Conservation (phyloP, 2,329 filamentous ascomycete species). For the Ceratocystis destructans region DNA sequence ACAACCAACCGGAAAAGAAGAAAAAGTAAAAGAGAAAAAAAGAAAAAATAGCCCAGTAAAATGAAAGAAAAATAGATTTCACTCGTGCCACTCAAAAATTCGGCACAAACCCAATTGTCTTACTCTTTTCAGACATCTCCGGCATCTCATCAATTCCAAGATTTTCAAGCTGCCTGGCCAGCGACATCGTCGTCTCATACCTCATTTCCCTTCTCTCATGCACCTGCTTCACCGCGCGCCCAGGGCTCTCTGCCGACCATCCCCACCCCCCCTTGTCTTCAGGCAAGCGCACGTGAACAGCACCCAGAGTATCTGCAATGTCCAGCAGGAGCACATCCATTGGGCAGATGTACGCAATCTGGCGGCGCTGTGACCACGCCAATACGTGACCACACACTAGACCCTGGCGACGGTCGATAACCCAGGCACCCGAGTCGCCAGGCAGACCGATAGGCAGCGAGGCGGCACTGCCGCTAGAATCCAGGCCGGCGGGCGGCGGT, state of each 20-base stretch:
- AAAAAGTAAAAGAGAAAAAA: neutral
- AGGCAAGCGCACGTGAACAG: slow-evolving; percentile 56
- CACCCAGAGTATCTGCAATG: slow-evolving; percentile 65
- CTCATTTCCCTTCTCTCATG: neutral
- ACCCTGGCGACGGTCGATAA: slow-evolving; percentile 67
- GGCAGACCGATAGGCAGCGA: slow-evolving; percentile 48
- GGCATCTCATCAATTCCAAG: slow-evolving; percentile 3
- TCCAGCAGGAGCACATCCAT: slow-evolving; percentile 86
- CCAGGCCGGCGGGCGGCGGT: slow-evolving; percentile 2
- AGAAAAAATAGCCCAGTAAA: neutral
- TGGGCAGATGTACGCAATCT: slow-evolving; percentile 80
- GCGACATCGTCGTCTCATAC: slow-evolving; percentile 8
- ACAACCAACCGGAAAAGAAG: neutral
- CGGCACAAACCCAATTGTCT: slow-evolving; percentile 12
- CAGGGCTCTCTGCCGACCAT: slow-evolving; percentile 22
- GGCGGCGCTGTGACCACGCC: slow-evolving; percentile 69
- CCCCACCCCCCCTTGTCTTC: slow-evolving; percentile 36
- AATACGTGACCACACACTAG: slow-evolving; percentile 80
- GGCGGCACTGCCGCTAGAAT: slow-evolving; percentile 10
- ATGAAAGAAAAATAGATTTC: neutral
- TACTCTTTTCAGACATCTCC: slow-evolving; percentile 3
- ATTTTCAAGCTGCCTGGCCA: slow-evolving; percentile 7
- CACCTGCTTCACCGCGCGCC: neutral
- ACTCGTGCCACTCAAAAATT: slow-evolving; percentile 7
- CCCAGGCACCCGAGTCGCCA: slow-evolving; percentile 87